These are phyloP conservation scores for Vanderwaltozyma verrucispora DNA, from an alignment of 805 yeast species.

Conservation along the genomic window DNA sequence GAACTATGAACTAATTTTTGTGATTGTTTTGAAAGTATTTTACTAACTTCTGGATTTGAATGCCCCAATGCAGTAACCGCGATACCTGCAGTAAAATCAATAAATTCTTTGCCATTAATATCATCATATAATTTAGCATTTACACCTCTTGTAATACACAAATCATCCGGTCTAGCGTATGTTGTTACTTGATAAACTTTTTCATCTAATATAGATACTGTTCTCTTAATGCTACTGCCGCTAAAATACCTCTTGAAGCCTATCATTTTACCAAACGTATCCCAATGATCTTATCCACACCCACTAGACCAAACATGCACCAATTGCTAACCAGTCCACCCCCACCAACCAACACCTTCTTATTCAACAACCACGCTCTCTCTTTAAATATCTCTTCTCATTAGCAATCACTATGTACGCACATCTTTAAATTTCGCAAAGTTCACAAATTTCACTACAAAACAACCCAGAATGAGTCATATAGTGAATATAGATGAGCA, in stretches of 20 bases:
- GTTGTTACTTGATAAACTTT: constrained; percentile 50
- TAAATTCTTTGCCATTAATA: constrained; percentile 59
- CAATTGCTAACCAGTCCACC: not conserved
- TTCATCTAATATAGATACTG: constrained; percentile 8
- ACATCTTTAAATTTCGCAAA: too few relatives aligned
- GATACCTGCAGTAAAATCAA: constrained; percentile 93
- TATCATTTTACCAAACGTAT: too few relatives aligned
- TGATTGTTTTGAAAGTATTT: constrained; percentile 65
- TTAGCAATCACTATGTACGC: too few relatives aligned
- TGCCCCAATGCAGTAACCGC: constrained; percentile 97
- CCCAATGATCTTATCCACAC: too few relatives aligned
- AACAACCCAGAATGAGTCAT: too few relatives aligned
- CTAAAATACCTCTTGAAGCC: constrained; percentile 17
- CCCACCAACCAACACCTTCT: not conserved
- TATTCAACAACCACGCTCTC: too few relatives aligned
- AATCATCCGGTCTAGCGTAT: constrained; percentile 59
- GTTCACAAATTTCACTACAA: too few relatives aligned
- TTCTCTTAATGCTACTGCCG: constrained; percentile 6
- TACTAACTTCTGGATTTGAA: constrained; percentile 60
- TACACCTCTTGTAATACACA: constrained; percentile 69
- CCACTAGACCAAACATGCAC: too few relatives aligned
- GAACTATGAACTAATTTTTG: constrained; percentile 69
- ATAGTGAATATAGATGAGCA: too few relatives aligned
- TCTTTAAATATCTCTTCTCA: too few relatives aligned
- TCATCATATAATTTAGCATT: constrained; percentile 74